These are phyloP conservation scores for Agrostemma githago DNA, from an alignment of 148 eudicot genomes.

Conservation along the genomic window DNA sequence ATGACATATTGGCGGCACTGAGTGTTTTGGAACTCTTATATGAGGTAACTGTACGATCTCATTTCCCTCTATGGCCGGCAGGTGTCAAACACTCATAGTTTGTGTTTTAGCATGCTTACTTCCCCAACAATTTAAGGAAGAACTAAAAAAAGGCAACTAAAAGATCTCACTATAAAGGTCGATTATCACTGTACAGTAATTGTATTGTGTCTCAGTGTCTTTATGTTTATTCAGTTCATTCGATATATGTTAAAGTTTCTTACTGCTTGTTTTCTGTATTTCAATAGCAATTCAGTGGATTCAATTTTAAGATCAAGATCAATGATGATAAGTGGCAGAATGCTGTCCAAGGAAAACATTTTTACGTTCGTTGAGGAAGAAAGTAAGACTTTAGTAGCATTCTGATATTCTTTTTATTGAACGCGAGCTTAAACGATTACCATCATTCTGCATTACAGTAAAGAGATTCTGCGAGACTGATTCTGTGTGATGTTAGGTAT, in stretches of 20 bases:
- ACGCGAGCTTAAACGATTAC: background rate
- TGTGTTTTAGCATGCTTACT: too few species aligned
- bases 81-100: too few species aligned
- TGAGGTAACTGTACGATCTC: constrained; percentile 44
- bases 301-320: constrained; percentile 80
- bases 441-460: background rate
- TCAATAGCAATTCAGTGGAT: constrained; percentile 51
- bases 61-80: too few species aligned
- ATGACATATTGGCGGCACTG: constrained; percentile 67
- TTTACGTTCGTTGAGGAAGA: constrained; percentile 46
- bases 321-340: constrained; percentile 82
- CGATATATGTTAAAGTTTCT: background rate
- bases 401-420: too few species aligned
- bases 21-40: constrained; percentile 76
- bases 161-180: too few species aligned
- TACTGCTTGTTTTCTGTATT: constrained; percentile 1
- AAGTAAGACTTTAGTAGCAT: constrained; percentile 47
- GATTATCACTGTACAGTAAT: background rate
- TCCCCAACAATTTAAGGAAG: too few species aligned
- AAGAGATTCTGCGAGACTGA: background rate
- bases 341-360: constrained; percentile 64
- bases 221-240: background rate
- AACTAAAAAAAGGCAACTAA: too few species aligned
- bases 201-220: too few species aligned
- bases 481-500: constrained; percentile 37